Percentiles rank a stretch among this genome's conserved stretches.
Evolutionary conservation across 2,329 filamentous ascomycete genomes (phyloP).

Genomic region (Hyphodiscus sp.): DNA sequence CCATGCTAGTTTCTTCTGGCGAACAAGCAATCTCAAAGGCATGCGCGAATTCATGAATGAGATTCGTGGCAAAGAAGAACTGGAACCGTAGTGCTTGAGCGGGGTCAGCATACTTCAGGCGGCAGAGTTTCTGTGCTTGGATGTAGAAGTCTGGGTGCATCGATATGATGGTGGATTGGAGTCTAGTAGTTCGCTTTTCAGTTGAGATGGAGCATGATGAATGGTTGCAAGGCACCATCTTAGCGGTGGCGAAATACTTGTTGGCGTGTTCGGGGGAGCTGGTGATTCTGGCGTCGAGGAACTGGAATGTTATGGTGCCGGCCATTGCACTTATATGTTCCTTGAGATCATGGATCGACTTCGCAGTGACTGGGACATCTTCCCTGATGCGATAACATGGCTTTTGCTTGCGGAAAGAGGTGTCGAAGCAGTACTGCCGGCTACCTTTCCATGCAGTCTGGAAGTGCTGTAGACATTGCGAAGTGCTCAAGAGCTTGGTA

Average conservation of each 20-base stretch:
- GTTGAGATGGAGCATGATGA: no score
- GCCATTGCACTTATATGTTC: background rate
- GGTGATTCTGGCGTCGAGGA: background rate
- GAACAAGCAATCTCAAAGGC: no score
- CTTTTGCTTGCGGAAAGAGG: background rate
- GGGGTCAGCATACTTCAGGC: no score
- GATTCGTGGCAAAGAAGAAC: no score
- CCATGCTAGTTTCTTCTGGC: no score
- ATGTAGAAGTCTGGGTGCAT: no score
- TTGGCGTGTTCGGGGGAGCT: background rate
- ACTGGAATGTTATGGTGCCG: background rate
- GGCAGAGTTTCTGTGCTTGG: no score
- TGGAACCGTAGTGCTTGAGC: no score
- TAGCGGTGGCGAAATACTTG: background rate
- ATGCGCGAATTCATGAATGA: no score
- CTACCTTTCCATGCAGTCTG: background rate
- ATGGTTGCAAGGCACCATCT: no score
- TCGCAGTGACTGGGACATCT: background rate
- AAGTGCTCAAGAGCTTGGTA: background rate
- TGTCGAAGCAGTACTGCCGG: background rate
- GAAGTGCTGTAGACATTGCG: background rate
- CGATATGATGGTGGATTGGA: no score
- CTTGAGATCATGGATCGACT: background rate
- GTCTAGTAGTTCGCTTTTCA: no score
- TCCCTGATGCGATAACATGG: background rate